Percentiles rank a stretch among this genome's conserved stretches.
These are phyloP conservation scores for Avena insularis DNA, from an alignment of 176 grass and related monocot genomes.

Conservation along the genomic window DNA sequence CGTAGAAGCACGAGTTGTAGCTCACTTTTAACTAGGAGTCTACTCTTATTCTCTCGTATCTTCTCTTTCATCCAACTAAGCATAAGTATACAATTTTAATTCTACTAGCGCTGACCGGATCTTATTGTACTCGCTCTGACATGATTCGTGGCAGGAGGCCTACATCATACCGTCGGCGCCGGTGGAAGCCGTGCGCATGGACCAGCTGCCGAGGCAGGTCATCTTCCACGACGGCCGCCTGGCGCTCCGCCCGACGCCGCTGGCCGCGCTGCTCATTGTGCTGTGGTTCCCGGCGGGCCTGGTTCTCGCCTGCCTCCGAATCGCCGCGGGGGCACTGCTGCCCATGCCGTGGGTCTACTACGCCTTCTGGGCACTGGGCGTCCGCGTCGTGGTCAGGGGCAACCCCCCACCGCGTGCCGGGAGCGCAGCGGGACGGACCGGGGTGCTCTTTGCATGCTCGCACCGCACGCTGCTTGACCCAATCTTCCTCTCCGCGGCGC, in stretches of 20 bases:
- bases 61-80: too few species aligned
- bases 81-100: too few species aligned
- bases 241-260: slow-evolving; percentile 60
- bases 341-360: slow-evolving; percentile 72
- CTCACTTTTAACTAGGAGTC: too few species aligned
- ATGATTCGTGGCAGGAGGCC: slow-evolving; percentile 50
- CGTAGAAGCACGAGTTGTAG: too few species aligned
- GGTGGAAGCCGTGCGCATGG: slow-evolving; percentile 41
- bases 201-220: slow-evolving; percentile 58
- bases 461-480: slow-evolving; percentile 87
- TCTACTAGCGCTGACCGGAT: too few species aligned
- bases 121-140: too few species aligned
- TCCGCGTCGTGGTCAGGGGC: slow-evolving; percentile 59
- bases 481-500: slow-evolving; percentile 54
- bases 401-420: slow-evolving; percentile 48
- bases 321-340: slow-evolving; percentile 64
- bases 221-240: slow-evolving; percentile 83
- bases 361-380: slow-evolving; percentile 63
- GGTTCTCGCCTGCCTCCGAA: slow-evolving; percentile 66
- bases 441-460: slow-evolving; percentile 75
- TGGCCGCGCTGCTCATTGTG: slow-evolving; percentile 43
- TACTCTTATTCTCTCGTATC: too few species aligned
- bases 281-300: slow-evolving; percentile 70
- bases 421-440: background rate
- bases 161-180: slow-evolving; percentile 61